These are phyloP conservation scores for Linanthus parryae DNA, from an alignment of 148 eudicot species.

Conservation along the genomic window DNA sequence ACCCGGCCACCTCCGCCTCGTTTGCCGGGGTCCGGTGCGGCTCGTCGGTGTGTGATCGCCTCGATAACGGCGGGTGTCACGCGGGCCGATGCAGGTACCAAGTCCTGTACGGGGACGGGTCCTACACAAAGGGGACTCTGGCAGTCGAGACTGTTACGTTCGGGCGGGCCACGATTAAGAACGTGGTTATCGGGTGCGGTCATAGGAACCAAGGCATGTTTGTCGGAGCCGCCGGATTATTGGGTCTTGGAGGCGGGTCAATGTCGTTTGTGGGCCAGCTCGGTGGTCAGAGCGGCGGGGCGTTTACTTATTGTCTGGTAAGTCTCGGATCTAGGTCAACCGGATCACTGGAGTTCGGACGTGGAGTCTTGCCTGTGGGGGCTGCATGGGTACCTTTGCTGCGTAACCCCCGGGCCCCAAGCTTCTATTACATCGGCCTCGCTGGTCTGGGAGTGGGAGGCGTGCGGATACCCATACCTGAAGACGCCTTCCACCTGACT, in stretches of 20 bases:
- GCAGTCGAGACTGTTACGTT: constrained; percentile 77
- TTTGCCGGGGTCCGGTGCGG: constrained; percentile 55
- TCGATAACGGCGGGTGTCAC: constrained; percentile 51
- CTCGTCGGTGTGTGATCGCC: constrained; percentile 48
- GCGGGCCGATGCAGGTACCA: constrained; percentile 61
- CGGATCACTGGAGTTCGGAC: constrained; percentile 76
- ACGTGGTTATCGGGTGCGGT: constrained; percentile 90
- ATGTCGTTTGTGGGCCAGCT: constrained; percentile 83
- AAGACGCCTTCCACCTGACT: constrained; percentile 28
- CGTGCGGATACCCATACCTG: constrained; percentile 45
- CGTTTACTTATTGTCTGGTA: constrained; percentile 69
- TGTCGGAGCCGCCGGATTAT: constrained; percentile 76
- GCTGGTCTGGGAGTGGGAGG: constrained; percentile 87
- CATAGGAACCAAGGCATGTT: constrained; percentile 85
- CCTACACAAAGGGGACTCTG: constrained; percentile 74
- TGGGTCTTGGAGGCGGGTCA: constrained; percentile 83
- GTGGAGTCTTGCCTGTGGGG: constrained; percentile 59
- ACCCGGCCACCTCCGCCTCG: constrained; percentile 71
- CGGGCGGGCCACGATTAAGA: constrained; percentile 35
- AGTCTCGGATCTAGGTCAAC: constrained; percentile 59
- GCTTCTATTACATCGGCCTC: constrained; percentile 63
- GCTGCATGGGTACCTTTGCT: constrained; percentile 81
- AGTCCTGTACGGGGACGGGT: constrained; percentile 78
- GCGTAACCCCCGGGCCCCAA: constrained; percentile 54
- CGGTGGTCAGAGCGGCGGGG: constrained; percentile 80